Conservation (phyloP, 345 rosid genomes). For the Pistacia integerrima region DNA sequence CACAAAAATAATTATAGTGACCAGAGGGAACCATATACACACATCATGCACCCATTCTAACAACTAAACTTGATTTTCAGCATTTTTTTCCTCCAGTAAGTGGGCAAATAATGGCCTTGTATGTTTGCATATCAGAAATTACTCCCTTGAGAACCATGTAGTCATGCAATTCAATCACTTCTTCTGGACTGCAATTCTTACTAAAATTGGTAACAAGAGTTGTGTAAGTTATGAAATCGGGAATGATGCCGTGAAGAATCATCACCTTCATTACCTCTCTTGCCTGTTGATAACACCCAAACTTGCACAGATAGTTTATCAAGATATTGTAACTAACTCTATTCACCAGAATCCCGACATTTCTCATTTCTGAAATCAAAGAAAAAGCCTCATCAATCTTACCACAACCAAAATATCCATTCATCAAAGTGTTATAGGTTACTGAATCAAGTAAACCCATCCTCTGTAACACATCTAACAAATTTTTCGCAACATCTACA, state of each 20-base stretch:
- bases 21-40: not conserved
- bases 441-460: constrained; percentile 36
- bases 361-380: constrained; percentile 39
- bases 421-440: constrained; percentile 56
- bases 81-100: constrained; percentile 36
- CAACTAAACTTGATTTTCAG: constrained; percentile 18
- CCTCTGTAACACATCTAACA: constrained; percentile 25
- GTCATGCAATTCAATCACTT: constrained; percentile 63
- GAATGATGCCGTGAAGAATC: constrained; percentile 42
- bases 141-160: constrained; percentile 61
- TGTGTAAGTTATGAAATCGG: constrained; percentile 55
- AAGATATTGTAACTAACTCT: constrained; percentile 53
- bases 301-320: constrained; percentile 59
- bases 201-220: constrained; percentile 45
- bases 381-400: constrained; percentile 40
- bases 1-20: not conserved
- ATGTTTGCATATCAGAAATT: constrained; percentile 46
- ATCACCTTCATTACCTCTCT: constrained; percentile 46
- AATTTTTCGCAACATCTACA: constrained; percentile 28
- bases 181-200: constrained; percentile 40
- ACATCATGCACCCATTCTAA: not conserved
- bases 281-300: constrained; percentile 50
- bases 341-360: constrained; percentile 31
- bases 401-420: constrained; percentile 43
- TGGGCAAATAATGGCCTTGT: constrained; percentile 37